Base-by-base conservation (phyloP, 2,329 filamentous ascomycete genomes). In the Neoarthrinium moseri region DNA sequence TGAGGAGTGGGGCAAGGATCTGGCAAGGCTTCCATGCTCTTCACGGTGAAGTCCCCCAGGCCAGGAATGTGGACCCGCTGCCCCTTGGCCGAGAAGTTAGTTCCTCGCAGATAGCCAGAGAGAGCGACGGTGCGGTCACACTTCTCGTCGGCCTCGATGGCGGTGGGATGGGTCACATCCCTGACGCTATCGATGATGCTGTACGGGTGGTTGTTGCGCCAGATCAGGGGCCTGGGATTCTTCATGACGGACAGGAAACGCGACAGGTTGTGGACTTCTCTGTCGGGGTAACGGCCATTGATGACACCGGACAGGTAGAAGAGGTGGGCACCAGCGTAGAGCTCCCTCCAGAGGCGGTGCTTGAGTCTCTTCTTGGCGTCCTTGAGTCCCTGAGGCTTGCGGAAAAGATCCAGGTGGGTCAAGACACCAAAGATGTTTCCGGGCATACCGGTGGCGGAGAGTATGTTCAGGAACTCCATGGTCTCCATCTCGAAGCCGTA, bases 401-500 rank as follows among this genome's bases (percentile, higher is more conserved):
- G 83, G 74, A 99, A 99, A 12, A 99, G 75, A 64, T 99, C 94
- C 50, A 99, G 76, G 73, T 99, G 95, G 13, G 94, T 97, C 35
- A 99, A 78, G 47, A 99, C 91, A 43, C 94, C 94, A 63, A 99
- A 97, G 29, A 99, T 91, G 59, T 99, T 99, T 54, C 94, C 92
- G 0, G 95, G 94, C 92, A 99, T 97, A 66, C 94, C 94, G 23
- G 89, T 95, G 3, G 90, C 83, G n/a, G 89, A 87, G 41, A 99
- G 75, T 15, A 96, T 85, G 58, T 96, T 97, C 61, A 99, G 73
- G 51, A 99, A 99, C 69, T 99, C 94, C 94, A 99, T 99, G 0
- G 94, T 99, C 77, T 99, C 94, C 94, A 99, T 99, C 71, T 99
- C 94, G 63, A 99, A 99, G 12, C 94, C 95, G 61, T 88, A 99